Conservation (phyloP, 257 asterid species). For the Henckelia pumila region DNA sequence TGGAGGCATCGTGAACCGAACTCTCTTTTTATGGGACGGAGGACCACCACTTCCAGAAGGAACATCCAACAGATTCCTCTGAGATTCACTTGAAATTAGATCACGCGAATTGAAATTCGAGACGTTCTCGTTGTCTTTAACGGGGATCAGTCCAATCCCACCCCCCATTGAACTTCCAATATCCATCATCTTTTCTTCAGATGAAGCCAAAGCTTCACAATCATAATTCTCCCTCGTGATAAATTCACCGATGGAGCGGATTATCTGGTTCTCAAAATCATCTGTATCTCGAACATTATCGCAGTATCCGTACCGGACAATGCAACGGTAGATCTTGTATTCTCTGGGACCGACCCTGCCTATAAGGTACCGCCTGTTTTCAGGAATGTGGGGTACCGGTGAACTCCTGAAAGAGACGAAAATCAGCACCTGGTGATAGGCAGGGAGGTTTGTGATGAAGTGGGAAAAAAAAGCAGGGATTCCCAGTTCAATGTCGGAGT, state of each 20-base stretch:
- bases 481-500: conserved; percentile 68
- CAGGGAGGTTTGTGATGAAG: conserved; percentile 83
- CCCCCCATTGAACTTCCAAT: conserved; percentile 51
- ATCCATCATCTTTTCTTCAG: conserved; percentile 67
- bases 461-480: conserved; percentile 89
- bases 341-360: conserved; percentile 84
- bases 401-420: conserved; percentile 78
- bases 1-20: conserved; percentile 60
- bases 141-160: conserved; percentile 51
- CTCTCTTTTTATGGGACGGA: conserved; percentile 38
- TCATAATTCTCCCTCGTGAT: conserved; percentile 59
- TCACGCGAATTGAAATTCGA: conserved; percentile 13
- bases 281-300: conserved; percentile 63
- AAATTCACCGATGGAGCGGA: conserved; percentile 78
- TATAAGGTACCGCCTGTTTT: conserved; percentile 54
- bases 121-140: conserved; percentile 25
- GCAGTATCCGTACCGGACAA: conserved; percentile 71
- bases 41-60: conserved; percentile 29
- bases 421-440: conserved; percentile 74
- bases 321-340: conserved; percentile 70
- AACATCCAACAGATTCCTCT: conserved; percentile 28
- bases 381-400: conserved; percentile 66
- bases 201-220: conserved; percentile 42
- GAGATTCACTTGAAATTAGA: conserved; percentile 25
- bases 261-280: conserved; percentile 75